Evolutionary conservation across 1,139 yeast species (phyloP), one percentile per base, ranked within the genome.

Genomic region (Kurtzmaniella quercitrusa): DNA sequence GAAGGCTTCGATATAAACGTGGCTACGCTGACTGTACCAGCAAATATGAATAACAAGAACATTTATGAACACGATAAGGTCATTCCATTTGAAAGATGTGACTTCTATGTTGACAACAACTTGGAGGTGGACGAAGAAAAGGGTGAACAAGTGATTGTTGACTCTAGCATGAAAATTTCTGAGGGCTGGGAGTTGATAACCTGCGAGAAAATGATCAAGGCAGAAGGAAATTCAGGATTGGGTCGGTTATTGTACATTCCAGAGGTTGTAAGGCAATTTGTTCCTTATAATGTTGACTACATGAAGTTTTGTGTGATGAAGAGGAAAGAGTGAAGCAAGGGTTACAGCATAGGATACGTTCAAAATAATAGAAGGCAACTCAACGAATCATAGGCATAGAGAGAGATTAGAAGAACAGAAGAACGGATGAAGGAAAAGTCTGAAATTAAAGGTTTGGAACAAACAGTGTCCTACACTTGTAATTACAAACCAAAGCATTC

Each of bases 31-130:
- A 47, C 48, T 3, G 55, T 74, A 2, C 93, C 95, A 1, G 42
- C 51, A 0, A 79, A 82, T 12, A 86, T 87, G 90, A 90, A 90
- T 58, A 84, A 87, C 52, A 68, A 71, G 50, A 89, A 90, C 55
- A 46, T 63, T 39, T 87, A 77, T 54, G 84, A 82, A 38, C 58
- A 63, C 1, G 73, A 71, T n/a, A 81, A 81, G 48, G 58, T 83
- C 1, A 58, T 68, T 7, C 60, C 66, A 1, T 62, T 77, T 31
- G 61, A 58, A 0, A 51, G 63, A 14, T 85, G 94, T 61, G 76
- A 79, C 46, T 85, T 73, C 53, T 79, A 72, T 48, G 62, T 85
- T 41, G 93, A 85, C 57, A 73, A 81, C 42, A 58, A 70, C 23
- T 69, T 64, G 45, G 58, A 63, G 1, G 62, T 63, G 4, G 62